phyloP scores from a whole-genome alignment of 495 filamentous ascomycete genomes.

The Haplographium delicatum region DNA sequence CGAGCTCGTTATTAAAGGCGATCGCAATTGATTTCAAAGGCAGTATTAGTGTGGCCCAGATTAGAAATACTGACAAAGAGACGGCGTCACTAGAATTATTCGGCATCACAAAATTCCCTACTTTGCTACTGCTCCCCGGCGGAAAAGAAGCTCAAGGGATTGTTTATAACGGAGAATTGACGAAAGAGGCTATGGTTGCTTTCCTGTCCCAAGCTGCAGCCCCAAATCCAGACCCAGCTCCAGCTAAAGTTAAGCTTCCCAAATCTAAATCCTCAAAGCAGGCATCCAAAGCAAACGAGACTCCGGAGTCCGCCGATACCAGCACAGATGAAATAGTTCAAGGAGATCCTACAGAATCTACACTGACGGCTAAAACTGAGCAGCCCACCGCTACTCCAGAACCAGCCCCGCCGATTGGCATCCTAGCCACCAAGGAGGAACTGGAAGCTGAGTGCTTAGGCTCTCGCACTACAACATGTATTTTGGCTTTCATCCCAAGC shows the following conservation, averaged over 20 bases:
- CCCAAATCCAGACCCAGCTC: constrained; percentile 68
- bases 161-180: constrained; percentile 78
- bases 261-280: constrained; percentile 49
- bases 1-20: constrained; percentile 73
- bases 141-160: constrained; percentile 59
- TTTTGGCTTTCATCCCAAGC: constrained; percentile 71
- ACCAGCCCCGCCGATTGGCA: constrained; percentile 48
- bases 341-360: constrained; percentile 37
- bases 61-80: constrained; percentile 68
- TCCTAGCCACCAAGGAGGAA: constrained; percentile 47
- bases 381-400: constrained; percentile 31
- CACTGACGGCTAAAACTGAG: constrained; percentile 25
- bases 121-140: constrained; percentile 74
- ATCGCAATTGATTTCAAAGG: constrained; percentile 91
- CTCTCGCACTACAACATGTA: constrained; percentile 73
- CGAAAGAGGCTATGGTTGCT: constrained; percentile 73
- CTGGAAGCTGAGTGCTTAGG: constrained; percentile 68
- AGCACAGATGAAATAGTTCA: constrained; percentile 32
- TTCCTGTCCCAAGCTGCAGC: constrained; percentile 76
- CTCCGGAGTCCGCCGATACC: constrained; percentile 33
- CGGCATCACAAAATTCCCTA: constrained; percentile 71
- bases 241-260: constrained; percentile 45
- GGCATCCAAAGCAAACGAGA: constrained; percentile 38
- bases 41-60: constrained; percentile 73
- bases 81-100: constrained; percentile 64